Base-by-base conservation (phyloP, 2,329 filamentous ascomycete species). In the Aspergillus sp. region DNA sequence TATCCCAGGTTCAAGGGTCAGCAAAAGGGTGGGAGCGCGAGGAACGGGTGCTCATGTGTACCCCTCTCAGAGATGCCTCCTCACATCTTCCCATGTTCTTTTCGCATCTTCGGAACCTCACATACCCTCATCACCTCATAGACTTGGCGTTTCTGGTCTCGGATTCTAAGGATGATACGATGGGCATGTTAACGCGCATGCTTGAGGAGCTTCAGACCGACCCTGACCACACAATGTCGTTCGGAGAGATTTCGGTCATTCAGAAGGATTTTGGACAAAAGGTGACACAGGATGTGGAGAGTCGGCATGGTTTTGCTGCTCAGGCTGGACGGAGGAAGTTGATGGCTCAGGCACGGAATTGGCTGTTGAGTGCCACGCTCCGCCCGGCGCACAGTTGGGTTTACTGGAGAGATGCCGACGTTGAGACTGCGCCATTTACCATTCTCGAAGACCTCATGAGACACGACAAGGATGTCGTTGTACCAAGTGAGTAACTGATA, bases 201-300 rank as follows among this genome's bases (percentile, higher is more conserved):
- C 72, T 98, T 42, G 81, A 88, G 54, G 80, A 83, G 33, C 77
- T 96, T 10, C 93, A 98, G 69, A 82, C 81, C 26, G 81, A 93
- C 48, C 75, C 83, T 19, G 87, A 96, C 56, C 82, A 85, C 8
- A 84, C 82, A 56, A 84, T 90, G 68, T 83, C 86, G 11, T 98
- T 90, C 62, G 93, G 93, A 48, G 93, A 98, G 71, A 93, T 98
- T 46, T 95, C 89, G 1, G 93, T 98, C 47, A 90, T 98, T 53
- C 89, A 97, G 70, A 98, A 98, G 71, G 91, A 98, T 66, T 98
- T 98, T 72, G 93, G 93, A 3, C 93, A 98, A 66, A 91, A 91
- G 65, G 93, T 98, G 47, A 88, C 95, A 51, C 93, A 98, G 69
- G 91, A 98, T 69, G 90, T 97, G 27, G 93, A 98, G 71, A 95